Evolutionary conservation across 139 green algal genomes (phyloP), one percentile per base, ranked within the genome.

Genomic region (Pleodorina starrii): DNA sequence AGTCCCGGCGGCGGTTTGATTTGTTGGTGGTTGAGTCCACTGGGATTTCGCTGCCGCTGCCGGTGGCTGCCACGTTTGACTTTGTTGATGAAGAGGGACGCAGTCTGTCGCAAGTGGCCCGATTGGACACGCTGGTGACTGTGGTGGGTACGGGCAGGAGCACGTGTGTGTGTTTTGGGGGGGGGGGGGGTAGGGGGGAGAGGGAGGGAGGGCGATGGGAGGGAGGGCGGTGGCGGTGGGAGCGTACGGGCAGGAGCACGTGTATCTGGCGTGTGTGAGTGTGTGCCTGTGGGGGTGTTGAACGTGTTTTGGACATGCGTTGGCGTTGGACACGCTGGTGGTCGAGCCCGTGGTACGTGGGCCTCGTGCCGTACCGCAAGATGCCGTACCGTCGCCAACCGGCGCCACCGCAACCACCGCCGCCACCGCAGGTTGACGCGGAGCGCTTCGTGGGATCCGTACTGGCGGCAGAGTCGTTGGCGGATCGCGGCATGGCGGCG

Each of bases 21-120:
- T 92, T 93, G 87, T 90, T 98, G 17, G 51, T 98, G 12, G 93
- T 98, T 2, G 97, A 99, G 85, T 95, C 90, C 72, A 98, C 97
- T 0, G 96, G 96, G 84, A 95, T 98, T 69, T 94, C 92, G 23
- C 88, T 98, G 74, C 96, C 96, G 10, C 80, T 96, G 90, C 93
- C 94, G 40, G 93, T 97, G 38, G 94, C 94, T 27, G 93, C 94
- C 23, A 93, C 93, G 36, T 96, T 97, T 66, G 87, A 89, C 35
- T 90, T 90, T 48, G 54, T 54, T 5, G 91, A 85, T 16, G 79
- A 92, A 35, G 44, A 0, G 66, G 82, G 63, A 1, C n/a, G 44
- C 44, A 54, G 40, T 68, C 46, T 94, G 74, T 25, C 44, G 6
- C 54, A 90, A 16, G 60, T 95, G 27, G 91, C 91, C 3, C 43